phyloP scores from a whole-genome alignment of 352 stramenopile species.

The Phytopythium delawarense region DNA sequence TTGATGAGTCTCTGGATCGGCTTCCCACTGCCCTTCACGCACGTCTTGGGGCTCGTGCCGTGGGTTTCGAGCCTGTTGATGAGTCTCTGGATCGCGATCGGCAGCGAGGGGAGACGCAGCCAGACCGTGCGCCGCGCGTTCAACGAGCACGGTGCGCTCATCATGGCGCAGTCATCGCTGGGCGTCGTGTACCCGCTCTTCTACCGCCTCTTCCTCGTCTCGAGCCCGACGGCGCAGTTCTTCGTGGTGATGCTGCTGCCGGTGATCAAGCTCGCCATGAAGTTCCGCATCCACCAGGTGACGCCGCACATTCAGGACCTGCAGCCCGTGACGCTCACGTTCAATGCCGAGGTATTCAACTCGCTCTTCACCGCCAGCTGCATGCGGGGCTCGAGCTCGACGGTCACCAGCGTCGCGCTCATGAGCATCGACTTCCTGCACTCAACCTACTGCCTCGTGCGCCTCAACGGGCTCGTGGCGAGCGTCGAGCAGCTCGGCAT shows the following conservation, averaged over 20 bases:
- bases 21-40: constrained; percentile 17
- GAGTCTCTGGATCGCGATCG: constrained; percentile 14
- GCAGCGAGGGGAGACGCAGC: constrained; percentile 8
- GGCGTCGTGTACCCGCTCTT: constrained; percentile 17
- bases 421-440: constrained; percentile 17
- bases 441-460: background rate
- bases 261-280: constrained; percentile 30
- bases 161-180: constrained; percentile 13
- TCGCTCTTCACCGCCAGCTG: constrained; percentile 21
- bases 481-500: background rate
- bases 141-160: constrained; percentile 12
- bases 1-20: constrained; percentile 6
- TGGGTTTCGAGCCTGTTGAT: constrained; percentile 14
- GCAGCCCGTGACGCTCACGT: constrained; percentile 9
- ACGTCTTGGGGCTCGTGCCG: constrained; percentile 12
- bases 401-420: constrained; percentile 14
- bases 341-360: constrained; percentile 26
- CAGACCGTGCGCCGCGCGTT: constrained; percentile 4
- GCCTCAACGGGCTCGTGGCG: background rate
- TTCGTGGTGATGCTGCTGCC: constrained; percentile 27
- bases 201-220: constrained; percentile 15
- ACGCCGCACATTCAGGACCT: constrained; percentile 4
- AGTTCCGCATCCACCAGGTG: constrained; percentile 26
- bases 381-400: constrained; percentile 16
- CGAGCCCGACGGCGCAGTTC: constrained; percentile 14